These are phyloP conservation scores for Glebionis coronaria DNA, from an alignment of 129 eudicot species.

Conservation along the genomic window DNA sequence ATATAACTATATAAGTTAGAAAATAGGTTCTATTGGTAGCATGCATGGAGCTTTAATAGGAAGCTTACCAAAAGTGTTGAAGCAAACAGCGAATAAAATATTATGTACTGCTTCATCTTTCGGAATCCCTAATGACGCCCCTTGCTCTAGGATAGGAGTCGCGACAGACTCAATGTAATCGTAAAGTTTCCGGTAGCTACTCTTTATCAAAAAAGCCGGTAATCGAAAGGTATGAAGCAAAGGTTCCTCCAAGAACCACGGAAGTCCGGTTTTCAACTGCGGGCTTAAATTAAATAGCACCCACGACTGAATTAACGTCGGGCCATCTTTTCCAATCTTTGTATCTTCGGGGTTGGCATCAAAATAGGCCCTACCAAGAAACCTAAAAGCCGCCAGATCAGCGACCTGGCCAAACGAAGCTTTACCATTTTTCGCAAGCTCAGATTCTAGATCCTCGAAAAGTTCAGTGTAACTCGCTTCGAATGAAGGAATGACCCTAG, in stretches of 20 bases:
- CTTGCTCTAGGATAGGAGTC: constrained; percentile 43
- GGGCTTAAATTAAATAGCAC: constrained; percentile 69
- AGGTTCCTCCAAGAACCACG: constrained; percentile 49
- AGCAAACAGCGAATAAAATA: constrained; percentile 68
- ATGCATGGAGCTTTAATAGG: background rate
- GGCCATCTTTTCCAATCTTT: constrained; percentile 52
- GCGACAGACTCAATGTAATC: constrained; percentile 59
- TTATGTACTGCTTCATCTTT: constrained; percentile 78
- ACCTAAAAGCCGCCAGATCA: constrained; percentile 73
- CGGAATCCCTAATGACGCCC: constrained; percentile 43
- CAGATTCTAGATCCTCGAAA: constrained; percentile 48
- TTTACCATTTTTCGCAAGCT: constrained; percentile 50
- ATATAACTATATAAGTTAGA: no score
- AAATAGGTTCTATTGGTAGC: no score
- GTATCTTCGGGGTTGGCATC: constrained; percentile 59
- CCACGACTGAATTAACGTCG: constrained; percentile 55
- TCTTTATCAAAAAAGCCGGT: constrained; percentile 56
- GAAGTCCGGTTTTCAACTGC: constrained; percentile 50
- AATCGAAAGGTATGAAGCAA: constrained; percentile 51
- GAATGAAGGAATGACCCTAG: constrained; percentile 66
- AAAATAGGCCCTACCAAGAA: constrained; percentile 50
- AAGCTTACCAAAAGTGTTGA: constrained; percentile 85
- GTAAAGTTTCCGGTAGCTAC: constrained; percentile 50
- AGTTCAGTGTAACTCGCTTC: constrained; percentile 44
- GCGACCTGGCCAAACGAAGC: constrained; percentile 47